These are phyloP conservation scores for Metschnikowia lochheadii DNA, from an alignment of 805 yeast genomes.

Conservation along the genomic window DNA sequence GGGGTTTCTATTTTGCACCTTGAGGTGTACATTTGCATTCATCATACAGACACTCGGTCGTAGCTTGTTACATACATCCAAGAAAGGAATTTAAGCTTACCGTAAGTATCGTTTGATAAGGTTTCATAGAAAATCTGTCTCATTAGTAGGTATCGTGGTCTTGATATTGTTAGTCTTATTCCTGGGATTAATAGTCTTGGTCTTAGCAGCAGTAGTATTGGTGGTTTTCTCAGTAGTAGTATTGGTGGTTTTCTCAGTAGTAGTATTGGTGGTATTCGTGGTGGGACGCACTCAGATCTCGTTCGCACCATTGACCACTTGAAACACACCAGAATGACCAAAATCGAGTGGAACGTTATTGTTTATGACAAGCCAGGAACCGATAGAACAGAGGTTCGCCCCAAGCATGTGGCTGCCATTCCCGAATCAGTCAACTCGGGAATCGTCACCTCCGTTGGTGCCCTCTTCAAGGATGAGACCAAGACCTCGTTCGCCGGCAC, in stretches of 20 bases:
- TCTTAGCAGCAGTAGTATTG: no score
- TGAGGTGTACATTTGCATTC: slow-evolving; percentile 14
- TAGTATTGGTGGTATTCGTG: not conserved
- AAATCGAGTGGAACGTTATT: slow-evolving; percentile 46
- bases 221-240: not conserved
- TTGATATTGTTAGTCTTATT: not conserved
- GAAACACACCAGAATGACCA: slow-evolving; percentile 10
- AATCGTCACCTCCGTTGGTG: slow-evolving; percentile 44
- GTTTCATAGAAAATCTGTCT: not conserved
- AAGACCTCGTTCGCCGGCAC: slow-evolving; percentile 64
- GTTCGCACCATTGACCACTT: not conserved
- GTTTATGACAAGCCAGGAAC: slow-evolving; percentile 66
- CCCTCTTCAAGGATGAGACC: slow-evolving; percentile 45
- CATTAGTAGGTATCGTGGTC: no score
- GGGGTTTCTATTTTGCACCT: slow-evolving; percentile 1
- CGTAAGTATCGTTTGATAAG: not conserved
- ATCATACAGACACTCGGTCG: slow-evolving; percentile 12
- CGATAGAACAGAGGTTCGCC: slow-evolving; percentile 51
- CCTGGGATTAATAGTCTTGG: not conserved
- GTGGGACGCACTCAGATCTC: not conserved
- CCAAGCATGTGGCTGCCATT: slow-evolving; percentile 49
- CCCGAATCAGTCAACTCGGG: slow-evolving; percentile 40
- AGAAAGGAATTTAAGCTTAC: not conserved
- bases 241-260: not conserved
- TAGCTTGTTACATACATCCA: not conserved